A percentile compares a stretch with the other conserved stretches of the same genome.
Evolutionary conservation across 805 yeast species (phyloP).

Genomic region (Teunomyces panamensis): DNA sequence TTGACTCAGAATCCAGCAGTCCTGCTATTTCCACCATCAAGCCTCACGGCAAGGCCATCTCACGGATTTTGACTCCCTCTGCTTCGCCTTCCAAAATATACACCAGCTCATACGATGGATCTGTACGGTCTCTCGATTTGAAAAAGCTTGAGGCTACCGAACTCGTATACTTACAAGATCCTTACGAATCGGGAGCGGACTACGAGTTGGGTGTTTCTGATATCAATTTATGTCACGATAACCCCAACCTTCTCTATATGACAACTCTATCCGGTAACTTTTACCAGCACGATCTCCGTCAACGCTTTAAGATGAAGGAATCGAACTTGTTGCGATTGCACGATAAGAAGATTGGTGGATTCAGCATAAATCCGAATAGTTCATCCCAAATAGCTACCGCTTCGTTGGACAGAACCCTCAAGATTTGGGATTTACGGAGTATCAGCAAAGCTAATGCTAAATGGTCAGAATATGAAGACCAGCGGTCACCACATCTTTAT

Average conservation of each 20-base stretch:
- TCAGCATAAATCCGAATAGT: slow-evolving; percentile 69
- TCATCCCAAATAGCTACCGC: slow-evolving; percentile 76
- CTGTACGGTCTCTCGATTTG: slow-evolving; percentile 71
- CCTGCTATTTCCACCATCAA: slow-evolving; percentile 63
- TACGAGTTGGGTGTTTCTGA: slow-evolving; percentile 66
- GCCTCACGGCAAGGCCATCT: slow-evolving; percentile 73
- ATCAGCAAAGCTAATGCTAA: slow-evolving; percentile 32
- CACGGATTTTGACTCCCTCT: slow-evolving; percentile 56
- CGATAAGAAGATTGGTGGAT: slow-evolving; percentile 91
- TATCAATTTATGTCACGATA: slow-evolving; percentile 47
- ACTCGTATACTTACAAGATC: slow-evolving; percentile 41
- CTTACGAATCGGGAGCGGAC: slow-evolving; percentile 41
- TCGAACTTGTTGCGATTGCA: slow-evolving; percentile 57
- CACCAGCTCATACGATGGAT: slow-evolving; percentile 85
- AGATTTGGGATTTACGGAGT: slow-evolving; percentile 82
- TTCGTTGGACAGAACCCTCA: slow-evolving; percentile 80
- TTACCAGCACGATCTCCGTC: slow-evolving; percentile 68
- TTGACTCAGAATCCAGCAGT: slow-evolving; percentile 42
- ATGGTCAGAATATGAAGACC: slow-evolving; percentile 59
- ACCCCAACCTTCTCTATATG: slow-evolving; percentile 59
- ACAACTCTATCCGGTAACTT: slow-evolving; percentile 82
- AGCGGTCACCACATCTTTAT: slow-evolving; percentile 45
- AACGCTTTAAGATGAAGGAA: slow-evolving; percentile 27
- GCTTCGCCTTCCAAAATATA: slow-evolving; percentile 53
- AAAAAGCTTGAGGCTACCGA: slow-evolving; percentile 58